phyloP scores from a whole-genome alignment of 2,329 filamentous ascomycete genomes.

The Metarhizium album region DNA sequence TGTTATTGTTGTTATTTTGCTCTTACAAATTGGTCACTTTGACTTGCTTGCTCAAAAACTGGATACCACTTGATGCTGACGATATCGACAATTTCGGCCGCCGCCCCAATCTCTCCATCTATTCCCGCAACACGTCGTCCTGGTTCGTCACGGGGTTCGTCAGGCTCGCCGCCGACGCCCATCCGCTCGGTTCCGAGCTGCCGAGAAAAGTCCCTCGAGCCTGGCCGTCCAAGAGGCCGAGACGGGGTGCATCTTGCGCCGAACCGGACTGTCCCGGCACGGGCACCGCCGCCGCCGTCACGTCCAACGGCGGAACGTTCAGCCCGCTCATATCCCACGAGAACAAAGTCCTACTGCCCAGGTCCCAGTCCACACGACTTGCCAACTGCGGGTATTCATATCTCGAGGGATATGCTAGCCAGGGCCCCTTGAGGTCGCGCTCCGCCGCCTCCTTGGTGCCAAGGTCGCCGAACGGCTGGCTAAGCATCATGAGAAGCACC shows the following conservation, averaged over 20 bases:
- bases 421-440: neutral
- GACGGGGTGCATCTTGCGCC: neutral
- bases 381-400: neutral
- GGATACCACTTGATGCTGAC: no score
- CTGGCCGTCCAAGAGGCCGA: neutral
- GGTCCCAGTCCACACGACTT: neutral
- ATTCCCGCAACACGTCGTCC: neutral
- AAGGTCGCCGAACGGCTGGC: neutral
- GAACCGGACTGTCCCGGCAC: neutral
- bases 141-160: neutral
- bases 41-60: no score
- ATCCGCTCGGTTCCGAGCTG: constrained; percentile 3
- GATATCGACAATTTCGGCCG: no score
- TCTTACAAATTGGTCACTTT: no score
- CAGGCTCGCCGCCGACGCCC: neutral
- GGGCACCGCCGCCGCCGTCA: neutral
- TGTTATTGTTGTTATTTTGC: no score
- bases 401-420: neutral
- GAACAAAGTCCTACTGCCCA: neutral
- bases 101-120: no score
- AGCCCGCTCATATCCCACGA: neutral
- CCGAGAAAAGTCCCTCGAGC: neutral
- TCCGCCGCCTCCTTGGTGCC: neutral
- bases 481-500: neutral
- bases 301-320: neutral